A percentile compares a stretch with the other conserved stretches of the same genome.
Evolutionary conservation across 106 monocot species (phyloP).

Genomic region (Dendrobium catenatum): DNA sequence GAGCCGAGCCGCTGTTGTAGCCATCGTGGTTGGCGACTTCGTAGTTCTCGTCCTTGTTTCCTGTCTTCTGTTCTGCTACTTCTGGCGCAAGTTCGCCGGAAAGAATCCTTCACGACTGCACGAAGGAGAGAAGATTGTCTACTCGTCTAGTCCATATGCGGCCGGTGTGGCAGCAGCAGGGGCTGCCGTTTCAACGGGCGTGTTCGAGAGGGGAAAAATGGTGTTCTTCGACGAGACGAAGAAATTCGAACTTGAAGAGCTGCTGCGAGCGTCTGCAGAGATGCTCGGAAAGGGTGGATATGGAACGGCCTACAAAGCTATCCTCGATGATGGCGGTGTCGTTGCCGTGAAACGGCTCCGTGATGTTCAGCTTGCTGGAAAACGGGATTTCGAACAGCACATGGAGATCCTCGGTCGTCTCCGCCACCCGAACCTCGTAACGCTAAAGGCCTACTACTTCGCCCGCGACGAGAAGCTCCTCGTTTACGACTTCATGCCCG

Average conservation of each 20-base stretch:
- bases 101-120: slow-evolving; percentile 30
- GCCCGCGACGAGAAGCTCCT: slow-evolving; percentile 87
- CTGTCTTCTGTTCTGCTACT: slow-evolving; percentile 76
- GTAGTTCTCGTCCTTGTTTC: slow-evolving; percentile 45
- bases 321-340: slow-evolving; percentile 61
- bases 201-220: slow-evolving; percentile 66
- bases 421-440: slow-evolving; percentile 62
- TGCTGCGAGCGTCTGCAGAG: slow-evolving; percentile 72
- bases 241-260: slow-evolving; percentile 81
- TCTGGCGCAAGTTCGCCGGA: slow-evolving; percentile 62
- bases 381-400: slow-evolving; percentile 65
- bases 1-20: slow-evolving; percentile 55
- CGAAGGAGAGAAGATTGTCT: slow-evolving; percentile 86
- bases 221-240: slow-evolving; percentile 54
- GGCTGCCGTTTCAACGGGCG: neutral
- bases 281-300: slow-evolving; percentile 84
- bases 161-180: slow-evolving; percentile 7
- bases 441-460: slow-evolving; percentile 72
- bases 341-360: slow-evolving; percentile 84
- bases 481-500: slow-evolving; percentile 88
- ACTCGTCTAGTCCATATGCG: slow-evolving; percentile 47
- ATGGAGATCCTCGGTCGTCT: slow-evolving; percentile 66
- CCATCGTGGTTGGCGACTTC: slow-evolving; percentile 69
- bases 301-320: slow-evolving; percentile 82
- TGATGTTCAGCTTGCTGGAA: slow-evolving; percentile 32